Base-by-base conservation (phyloP, 2,329 filamentous ascomycete genomes). In the Bipolaris oryzae region DNA sequence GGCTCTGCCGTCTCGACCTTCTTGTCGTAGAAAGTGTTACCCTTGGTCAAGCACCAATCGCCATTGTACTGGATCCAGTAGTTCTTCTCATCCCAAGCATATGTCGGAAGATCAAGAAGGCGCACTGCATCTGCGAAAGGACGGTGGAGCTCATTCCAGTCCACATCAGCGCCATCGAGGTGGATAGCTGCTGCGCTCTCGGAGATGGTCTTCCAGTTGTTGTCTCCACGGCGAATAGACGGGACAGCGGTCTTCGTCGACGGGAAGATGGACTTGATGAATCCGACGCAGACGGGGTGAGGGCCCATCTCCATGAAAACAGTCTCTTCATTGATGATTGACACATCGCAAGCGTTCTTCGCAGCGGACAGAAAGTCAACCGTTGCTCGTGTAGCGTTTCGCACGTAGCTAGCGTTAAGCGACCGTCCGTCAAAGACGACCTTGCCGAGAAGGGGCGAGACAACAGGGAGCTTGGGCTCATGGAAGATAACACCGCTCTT, bases 101-200 rank as follows among this genome's bases (percentile, higher is more conserved):
- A 78, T 2, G 68, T 60, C 1, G 87, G 86, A 3, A 89, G 72
- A 28, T 82, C 76, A 1, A 87, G 68, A 2, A 88, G 73, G 1
- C 76, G 72, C 16, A 82, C 77, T 2, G 72, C 73, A 1, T 66
- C 57, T 53, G 80, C 75, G 60, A 84, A 85, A 25, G 81, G 78
- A 3, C 79, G 73, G 66, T 87, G 83, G 63, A 83, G 87, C 69
- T 87, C 86, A 44, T 82, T 80, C 86, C 87, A 91, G 62, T 85
- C 76, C 25, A 90, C 74, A 5, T 79, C 74, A 1, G 87, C 63
- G 0, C 87, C 87, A 1, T 76, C 77, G 1, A 33, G 31, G 18
- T 48, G 34, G 7, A 48, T 7, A n/a, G 33, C 33, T 38, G 33
- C 45, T 16, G 31, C 15, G 9, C 45, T 48, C 21, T 37, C 33